Conservation (phyloP, 805 yeast species). For the Ogataea nonfermentans region DNA sequence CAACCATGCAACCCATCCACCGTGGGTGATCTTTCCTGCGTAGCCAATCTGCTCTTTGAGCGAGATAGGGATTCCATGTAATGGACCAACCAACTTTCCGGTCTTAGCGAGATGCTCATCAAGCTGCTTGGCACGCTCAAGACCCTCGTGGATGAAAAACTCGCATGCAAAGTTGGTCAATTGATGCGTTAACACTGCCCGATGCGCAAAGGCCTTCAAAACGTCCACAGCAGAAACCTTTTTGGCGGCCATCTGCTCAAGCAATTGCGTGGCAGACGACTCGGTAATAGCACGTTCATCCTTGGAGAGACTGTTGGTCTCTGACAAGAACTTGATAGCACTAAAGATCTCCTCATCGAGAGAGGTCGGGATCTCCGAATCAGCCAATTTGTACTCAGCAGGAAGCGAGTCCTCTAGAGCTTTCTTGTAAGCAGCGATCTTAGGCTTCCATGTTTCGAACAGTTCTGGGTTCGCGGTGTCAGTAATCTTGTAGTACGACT, state of each 20-base stretch:
- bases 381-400: slow-evolving; percentile 32
- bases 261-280: slow-evolving; percentile 41
- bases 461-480: slow-evolving; percentile 39
- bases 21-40: slow-evolving; percentile 55
- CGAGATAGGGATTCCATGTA: slow-evolving; percentile 70
- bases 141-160: slow-evolving; percentile 63
- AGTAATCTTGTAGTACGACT: slow-evolving; percentile 30
- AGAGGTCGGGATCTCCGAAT: slow-evolving; percentile 33
- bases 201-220: slow-evolving; percentile 61
- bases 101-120: slow-evolving; percentile 50
- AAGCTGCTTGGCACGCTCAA: slow-evolving; percentile 51
- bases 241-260: slow-evolving; percentile 44
- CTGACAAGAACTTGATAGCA: slow-evolving; percentile 36
- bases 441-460: slow-evolving; percentile 46
- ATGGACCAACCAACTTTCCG: slow-evolving; percentile 59
- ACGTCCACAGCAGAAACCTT: slow-evolving; percentile 50
- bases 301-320: slow-evolving; percentile 31
- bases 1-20: slow-evolving; percentile 54
- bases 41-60: slow-evolving; percentile 63
- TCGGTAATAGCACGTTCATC: slow-evolving; percentile 45
- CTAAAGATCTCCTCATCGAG: slow-evolving; percentile 37
- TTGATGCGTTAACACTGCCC: slow-evolving; percentile 63
- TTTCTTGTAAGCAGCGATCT: slow-evolving; percentile 41
- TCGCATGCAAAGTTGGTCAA: slow-evolving; percentile 52
- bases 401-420: slow-evolving; percentile 27